A percentile compares a stretch with the other conserved stretches of the same genome.
These are phyloP conservation scores for Aspergillus viridinutans DNA, from an alignment of 2,329 filamentous ascomycete species.

Conservation along the genomic window DNA sequence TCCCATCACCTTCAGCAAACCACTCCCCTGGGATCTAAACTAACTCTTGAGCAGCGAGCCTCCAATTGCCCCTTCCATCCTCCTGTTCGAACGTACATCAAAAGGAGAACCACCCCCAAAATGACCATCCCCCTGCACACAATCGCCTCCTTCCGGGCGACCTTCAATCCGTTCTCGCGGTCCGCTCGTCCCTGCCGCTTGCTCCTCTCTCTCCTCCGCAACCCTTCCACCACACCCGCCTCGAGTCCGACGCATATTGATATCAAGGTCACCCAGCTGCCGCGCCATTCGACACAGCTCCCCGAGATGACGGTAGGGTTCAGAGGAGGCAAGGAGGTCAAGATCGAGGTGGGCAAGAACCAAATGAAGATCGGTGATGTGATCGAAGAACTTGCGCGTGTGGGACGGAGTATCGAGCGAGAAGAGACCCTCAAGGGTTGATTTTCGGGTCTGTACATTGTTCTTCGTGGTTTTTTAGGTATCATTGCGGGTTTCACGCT, in stretches of 20 bases:
- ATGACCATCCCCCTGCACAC: slow-evolving; percentile 39
- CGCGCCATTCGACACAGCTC: slow-evolving; percentile 63
- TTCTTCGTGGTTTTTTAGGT: neutral
- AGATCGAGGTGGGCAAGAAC: slow-evolving; percentile 71
- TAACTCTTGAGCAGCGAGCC: neutral
- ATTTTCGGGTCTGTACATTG: slow-evolving; percentile 1
- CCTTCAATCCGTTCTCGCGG: slow-evolving; percentile 87
- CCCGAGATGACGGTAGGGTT: slow-evolving; percentile 76
- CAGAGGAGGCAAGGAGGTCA: slow-evolving; percentile 91
- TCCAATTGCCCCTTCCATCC: neutral
- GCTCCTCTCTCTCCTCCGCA: slow-evolving; percentile 81
- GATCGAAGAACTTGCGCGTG: slow-evolving; percentile 81
- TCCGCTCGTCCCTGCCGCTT: slow-evolving; percentile 77
- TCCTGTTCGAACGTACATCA: neutral
- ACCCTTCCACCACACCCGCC: slow-evolving; percentile 72
- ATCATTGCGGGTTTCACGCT: neutral
- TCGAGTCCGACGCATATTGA: slow-evolving; percentile 71
- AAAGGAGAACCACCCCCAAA: slow-evolving; percentile 11
- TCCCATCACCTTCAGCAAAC: neutral
- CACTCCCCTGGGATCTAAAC: neutral
- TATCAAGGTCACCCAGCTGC: slow-evolving; percentile 72
- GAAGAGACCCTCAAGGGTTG: slow-evolving; percentile 68
- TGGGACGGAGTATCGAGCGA: slow-evolving; percentile 77
- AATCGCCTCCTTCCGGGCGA: slow-evolving; percentile 71
- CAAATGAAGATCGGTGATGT: slow-evolving; percentile 80